Evolutionary conservation across 179 eudicot species (phyloP).

Genomic region (Spergularia azorica): DNA sequence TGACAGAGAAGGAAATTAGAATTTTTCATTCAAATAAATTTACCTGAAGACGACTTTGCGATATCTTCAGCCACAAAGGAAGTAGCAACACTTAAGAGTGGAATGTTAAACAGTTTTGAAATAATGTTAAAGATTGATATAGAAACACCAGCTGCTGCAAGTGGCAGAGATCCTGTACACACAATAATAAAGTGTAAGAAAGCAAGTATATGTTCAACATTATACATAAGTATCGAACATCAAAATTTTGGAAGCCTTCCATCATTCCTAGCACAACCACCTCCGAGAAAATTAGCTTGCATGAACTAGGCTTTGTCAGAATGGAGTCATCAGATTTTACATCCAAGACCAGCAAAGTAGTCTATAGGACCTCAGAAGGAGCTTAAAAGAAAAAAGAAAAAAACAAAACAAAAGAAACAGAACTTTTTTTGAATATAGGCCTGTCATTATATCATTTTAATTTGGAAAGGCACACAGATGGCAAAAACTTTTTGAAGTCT

Average conservation of each 20-base stretch:
- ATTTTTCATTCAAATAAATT: slow-evolving; percentile 6
- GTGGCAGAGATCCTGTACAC: slow-evolving; percentile 69
- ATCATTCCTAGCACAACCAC: background rate
- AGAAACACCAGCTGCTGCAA: slow-evolving; percentile 96
- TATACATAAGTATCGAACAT: no score
- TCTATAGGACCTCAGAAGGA: no score
- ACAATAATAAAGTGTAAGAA: slow-evolving; percentile 3
- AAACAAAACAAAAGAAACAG: no score
- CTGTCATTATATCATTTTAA: no score
- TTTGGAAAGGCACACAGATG: background rate
- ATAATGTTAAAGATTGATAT: slow-evolving; percentile 80
- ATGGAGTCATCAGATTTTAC: background rate
- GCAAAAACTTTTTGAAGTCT: no score
- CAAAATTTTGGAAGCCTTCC: no score
- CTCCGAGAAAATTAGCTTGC: background rate
- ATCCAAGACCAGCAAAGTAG: background rate
- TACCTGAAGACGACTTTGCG: slow-evolving; percentile 48
- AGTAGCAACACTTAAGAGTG: slow-evolving; percentile 94
- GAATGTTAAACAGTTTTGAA: slow-evolving; percentile 89
- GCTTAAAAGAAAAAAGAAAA: no score
- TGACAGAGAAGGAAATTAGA: background rate
- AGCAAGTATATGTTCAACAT: background rate
- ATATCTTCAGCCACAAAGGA: slow-evolving; percentile 97
- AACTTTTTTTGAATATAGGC: no score
- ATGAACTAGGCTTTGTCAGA: no score